Evolutionary conservation across 768 basidiomycete genomes (phyloP), one percentile per base, ranked within the genome.

Genomic region (Coprinellus aureogranulatus): DNA sequence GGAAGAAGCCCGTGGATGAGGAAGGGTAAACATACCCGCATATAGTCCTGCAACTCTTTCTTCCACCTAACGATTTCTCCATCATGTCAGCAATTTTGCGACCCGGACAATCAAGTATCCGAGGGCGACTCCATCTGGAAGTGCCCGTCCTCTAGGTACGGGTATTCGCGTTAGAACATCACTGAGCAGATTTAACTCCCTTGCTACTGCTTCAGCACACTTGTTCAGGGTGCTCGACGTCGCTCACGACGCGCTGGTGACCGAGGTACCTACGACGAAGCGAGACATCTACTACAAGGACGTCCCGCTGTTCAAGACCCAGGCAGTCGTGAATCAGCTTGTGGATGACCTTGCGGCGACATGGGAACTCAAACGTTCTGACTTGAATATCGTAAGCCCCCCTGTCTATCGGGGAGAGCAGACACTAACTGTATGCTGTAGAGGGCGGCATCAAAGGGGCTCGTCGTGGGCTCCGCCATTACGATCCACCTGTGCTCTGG

Each of bases 331-430:
- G 1, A 91, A 98, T 70, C 77, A 96, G 94, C 77, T 97, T 8
- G 84, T 96, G 26, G 94, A 97, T 64, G 91, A 96, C 64, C 72
- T 98, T 14, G 91, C 94, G 1, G 92, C 93, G 0, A 92, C 93
- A 0, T 82, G 95, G 34, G 75, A 79, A 9, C 68, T 94, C 8
- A 77, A 86, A 51, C 79, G 96, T 44, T 81, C 84, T 6, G 89
- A 92, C 63, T 76, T 98, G 54, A 87, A 90, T 65, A 85, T 98
- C 31, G 94, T 93, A 61, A 63, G 79, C 40, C 31, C 27, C 20
- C 58, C 3, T 22, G 52, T 26, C n/a, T 27, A 27, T 46, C 25
- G 23, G 23, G 34, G 26, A 23, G 3, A 22, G 39, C 9, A 39
- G 45, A 50, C 46, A 49, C 60, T 20, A 31, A 53, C 54, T 62